These are phyloP conservation scores for Ogataea dorogensis DNA, from an alignment of 805 yeast species.

Conservation along the genomic window DNA sequence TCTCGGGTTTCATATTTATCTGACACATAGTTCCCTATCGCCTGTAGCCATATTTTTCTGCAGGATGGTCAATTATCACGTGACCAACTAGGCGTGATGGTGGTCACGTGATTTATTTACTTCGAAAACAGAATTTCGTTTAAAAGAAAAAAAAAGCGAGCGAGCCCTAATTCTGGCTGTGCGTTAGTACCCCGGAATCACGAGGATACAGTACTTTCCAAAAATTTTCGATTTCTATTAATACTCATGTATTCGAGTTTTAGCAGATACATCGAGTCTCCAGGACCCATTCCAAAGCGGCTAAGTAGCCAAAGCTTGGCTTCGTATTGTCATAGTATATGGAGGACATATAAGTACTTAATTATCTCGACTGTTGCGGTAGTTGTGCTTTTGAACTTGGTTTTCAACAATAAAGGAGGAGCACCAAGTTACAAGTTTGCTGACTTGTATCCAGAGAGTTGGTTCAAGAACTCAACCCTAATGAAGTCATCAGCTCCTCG, in stretches of 20 bases:
- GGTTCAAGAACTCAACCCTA: conserved; percentile 3
- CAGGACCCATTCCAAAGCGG: conserved; percentile 4
- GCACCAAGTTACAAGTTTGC: not conserved
- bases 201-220: no score
- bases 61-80: not conserved
- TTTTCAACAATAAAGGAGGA: not conserved
- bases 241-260: conserved; percentile 7
- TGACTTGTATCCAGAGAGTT: conserved; percentile 12
- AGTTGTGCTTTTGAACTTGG: conserved; percentile 6
- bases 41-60: not conserved
- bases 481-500: conserved; percentile 18
- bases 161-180: not conserved
- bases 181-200: conserved; percentile 1
- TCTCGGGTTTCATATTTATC: not conserved
- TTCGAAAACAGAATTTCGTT: no score
- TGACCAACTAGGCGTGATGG: not conserved
- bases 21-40: not conserved
- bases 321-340: not conserved
- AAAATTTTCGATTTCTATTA: not conserved
- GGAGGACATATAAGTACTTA: conserved; percentile 7
- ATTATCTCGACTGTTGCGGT: conserved; percentile 8
- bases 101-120: not conserved
- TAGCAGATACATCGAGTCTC: conserved; percentile 7
- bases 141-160: not conserved
- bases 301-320: not conserved